Percentiles rank a stretch among this genome's conserved stretches.
Evolutionary conservation across 805 yeast species (phyloP).

Genomic region (Kodamaea laetipori): DNA sequence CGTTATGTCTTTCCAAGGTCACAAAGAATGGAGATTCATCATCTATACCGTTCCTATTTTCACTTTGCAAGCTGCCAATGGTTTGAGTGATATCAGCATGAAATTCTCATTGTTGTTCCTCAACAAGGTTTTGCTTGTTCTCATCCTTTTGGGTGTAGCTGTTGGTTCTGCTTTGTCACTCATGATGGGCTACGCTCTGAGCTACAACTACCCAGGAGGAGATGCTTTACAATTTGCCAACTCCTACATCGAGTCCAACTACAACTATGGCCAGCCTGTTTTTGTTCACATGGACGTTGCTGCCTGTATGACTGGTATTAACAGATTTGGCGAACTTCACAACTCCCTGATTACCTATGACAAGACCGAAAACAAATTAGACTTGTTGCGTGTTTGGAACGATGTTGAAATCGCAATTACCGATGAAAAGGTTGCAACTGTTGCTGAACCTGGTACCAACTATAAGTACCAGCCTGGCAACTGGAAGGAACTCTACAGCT

Average conservation of each 20-base stretch:
- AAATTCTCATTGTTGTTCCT: conserved; percentile 21
- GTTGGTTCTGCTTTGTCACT: conserved; percentile 43
- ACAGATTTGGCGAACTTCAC: conserved; percentile 69
- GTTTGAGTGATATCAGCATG: conserved; percentile 41
- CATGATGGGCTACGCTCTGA: conserved; percentile 61
- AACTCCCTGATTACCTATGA: conserved; percentile 54
- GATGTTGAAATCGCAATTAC: conserved; percentile 34
- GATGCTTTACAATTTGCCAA: conserved; percentile 62
- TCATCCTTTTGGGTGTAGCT: conserved; percentile 28
- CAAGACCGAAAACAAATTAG: conserved; percentile 61
- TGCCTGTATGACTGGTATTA: conserved; percentile 85
- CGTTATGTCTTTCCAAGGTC: conserved; percentile 78
- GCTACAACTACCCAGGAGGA: conserved; percentile 89
- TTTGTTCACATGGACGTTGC: conserved; percentile 75
- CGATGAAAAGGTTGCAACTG: conserved; percentile 20
- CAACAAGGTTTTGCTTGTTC: conserved; percentile 29
- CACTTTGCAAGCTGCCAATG: conserved; percentile 64
- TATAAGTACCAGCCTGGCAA: conserved; percentile 17
- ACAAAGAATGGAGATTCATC: conserved; percentile 93
- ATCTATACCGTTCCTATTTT: conserved; percentile 73
- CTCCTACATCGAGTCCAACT: conserved; percentile 30
- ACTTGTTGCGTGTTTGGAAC: conserved; percentile 35
- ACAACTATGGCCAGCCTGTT: conserved; percentile 22
- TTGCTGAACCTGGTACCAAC: conserved; percentile 10
- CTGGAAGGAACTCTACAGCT: conserved; percentile 27